Percentiles rank a stretch among this genome's conserved stretches.
phyloP scores from a whole-genome alignment of 2,329 filamentous ascomycete genomes.

The Penicillium italicum region DNA sequence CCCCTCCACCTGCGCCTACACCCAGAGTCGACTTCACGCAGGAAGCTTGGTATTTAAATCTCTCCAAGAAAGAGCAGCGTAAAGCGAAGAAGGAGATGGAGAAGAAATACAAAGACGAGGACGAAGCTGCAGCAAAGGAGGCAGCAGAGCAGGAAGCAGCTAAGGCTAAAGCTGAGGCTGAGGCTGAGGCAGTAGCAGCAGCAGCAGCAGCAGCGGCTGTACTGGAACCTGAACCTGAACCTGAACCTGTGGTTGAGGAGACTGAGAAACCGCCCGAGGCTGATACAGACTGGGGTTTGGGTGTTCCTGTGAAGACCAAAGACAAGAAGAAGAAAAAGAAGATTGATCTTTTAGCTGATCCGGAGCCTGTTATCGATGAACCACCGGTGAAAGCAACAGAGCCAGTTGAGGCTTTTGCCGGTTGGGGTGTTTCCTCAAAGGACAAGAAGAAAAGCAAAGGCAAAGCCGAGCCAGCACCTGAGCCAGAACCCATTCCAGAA shows the following conservation, averaged over 20 bases:
- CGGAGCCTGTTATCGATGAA: conserved; percentile 23
- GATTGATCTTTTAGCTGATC: conserved; percentile 24
- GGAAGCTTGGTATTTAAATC: conserved; percentile 31
- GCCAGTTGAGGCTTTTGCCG: conserved; percentile 26
- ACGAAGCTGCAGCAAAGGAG: conserved; percentile 7
- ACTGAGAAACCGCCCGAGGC: conserved; percentile 13
- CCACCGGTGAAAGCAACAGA: conserved; percentile 22
- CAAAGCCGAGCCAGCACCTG: conserved; percentile 23
- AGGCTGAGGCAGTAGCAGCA: background rate
- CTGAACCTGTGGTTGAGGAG: conserved; percentile 11
- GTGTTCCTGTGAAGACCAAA: conserved; percentile 27
- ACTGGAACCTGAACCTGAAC: conserved; percentile 1
- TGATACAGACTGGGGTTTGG: conserved; percentile 33
- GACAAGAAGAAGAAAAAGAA: conserved; percentile 37
- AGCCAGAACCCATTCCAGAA: conserved; percentile 17
- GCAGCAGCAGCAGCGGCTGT: conserved; percentile 14
- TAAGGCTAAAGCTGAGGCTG: conserved; percentile 10
- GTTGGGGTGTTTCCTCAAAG: conserved; percentile 24
- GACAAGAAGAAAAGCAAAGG: conserved; percentile 35
- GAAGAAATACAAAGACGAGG: conserved; percentile 23
- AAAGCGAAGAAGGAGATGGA: conserved; percentile 32
- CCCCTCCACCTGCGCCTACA: conserved; percentile 16
- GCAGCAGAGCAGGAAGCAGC: conserved; percentile 5
- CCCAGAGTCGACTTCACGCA: conserved; percentile 25
- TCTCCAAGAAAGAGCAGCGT: conserved; percentile 32